Conservation (phyloP, 352 stramenopile genomes). For the Thraustotheca clavata region DNA sequence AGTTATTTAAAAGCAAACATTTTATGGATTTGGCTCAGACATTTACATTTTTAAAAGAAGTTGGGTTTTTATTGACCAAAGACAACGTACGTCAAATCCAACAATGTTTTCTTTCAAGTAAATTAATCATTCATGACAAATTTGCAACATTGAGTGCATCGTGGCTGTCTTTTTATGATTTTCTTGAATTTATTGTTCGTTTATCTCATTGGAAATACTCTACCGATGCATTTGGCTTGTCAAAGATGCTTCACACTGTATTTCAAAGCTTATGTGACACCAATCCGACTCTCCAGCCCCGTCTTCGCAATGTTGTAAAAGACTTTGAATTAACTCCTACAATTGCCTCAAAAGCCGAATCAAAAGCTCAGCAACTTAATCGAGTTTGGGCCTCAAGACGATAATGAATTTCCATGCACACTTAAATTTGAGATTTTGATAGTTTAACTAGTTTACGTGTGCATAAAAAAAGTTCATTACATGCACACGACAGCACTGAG, state of each 20-base stretch:
- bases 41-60: background rate
- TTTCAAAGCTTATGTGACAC: background rate
- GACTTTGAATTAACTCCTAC: background rate
- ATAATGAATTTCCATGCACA: background rate
- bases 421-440: background rate
- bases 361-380: background rate
- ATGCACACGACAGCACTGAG: constrained; percentile 14
- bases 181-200: background rate
- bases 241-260: background rate
- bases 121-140: background rate
- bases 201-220: background rate
- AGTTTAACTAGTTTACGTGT: background rate
- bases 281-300: background rate
- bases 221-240: background rate
- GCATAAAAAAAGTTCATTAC: background rate
- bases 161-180: background rate
- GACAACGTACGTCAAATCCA: background rate
- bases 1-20: background rate
- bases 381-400: background rate
- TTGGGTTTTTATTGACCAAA: background rate
- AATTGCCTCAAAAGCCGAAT: background rate
- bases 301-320: background rate
- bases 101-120: background rate
- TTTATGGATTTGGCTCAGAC: background rate
- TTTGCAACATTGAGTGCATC: background rate